Percentiles rank a stretch among this genome's conserved stretches.
phyloP scores from a whole-genome alignment of 139 green algal genomes.

The Microglena sp. region DNA sequence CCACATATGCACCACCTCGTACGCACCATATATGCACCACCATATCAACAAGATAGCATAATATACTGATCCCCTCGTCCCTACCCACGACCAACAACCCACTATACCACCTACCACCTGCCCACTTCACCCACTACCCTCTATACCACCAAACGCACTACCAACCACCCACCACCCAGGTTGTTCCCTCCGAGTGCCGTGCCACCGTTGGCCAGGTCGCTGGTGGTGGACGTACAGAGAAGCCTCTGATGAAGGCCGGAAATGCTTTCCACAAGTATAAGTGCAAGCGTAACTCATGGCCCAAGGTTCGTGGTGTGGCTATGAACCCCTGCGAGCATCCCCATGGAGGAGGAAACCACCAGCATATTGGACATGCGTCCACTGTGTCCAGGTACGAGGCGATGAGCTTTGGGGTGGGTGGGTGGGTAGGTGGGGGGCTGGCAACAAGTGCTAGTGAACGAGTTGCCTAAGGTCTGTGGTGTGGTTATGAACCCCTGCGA shows the following conservation, averaged over 20 bases:
- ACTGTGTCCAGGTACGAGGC: constrained; percentile 84
- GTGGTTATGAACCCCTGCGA: constrained; percentile 99
- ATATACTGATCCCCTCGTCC: too few relatives aligned
- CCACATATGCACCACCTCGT: too few relatives aligned
- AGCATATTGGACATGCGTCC: constrained; percentile 99
- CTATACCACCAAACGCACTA: too few relatives aligned
- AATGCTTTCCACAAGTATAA: constrained; percentile 94
- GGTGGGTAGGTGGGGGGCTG: too few relatives aligned
- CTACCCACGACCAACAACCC: too few relatives aligned
- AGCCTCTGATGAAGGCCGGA: constrained; percentile 99
- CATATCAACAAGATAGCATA: too few relatives aligned
- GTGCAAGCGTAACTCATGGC: constrained; percentile 52
- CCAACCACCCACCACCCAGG: constrained; percentile 8
- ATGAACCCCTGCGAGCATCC: constrained; percentile 99
- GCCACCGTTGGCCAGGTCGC: constrained; percentile 94
- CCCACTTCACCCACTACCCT: too few relatives aligned
- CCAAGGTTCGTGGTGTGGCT: constrained; percentile 92
- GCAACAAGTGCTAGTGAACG: constrained; percentile 89
- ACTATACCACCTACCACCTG: too few relatives aligned
- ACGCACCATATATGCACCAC: too few relatives aligned
- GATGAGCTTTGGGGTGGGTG: too few relatives aligned
- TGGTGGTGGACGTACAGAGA: constrained; percentile 96
- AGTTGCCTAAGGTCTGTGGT: constrained; percentile 80
- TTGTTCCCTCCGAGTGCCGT: constrained; percentile 83
- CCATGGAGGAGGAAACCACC: constrained; percentile 99